Evolutionary conservation across 306 rosid genomes (phyloP), one percentile per base, ranked within the genome.

Genomic region (Malus asiatica): DNA sequence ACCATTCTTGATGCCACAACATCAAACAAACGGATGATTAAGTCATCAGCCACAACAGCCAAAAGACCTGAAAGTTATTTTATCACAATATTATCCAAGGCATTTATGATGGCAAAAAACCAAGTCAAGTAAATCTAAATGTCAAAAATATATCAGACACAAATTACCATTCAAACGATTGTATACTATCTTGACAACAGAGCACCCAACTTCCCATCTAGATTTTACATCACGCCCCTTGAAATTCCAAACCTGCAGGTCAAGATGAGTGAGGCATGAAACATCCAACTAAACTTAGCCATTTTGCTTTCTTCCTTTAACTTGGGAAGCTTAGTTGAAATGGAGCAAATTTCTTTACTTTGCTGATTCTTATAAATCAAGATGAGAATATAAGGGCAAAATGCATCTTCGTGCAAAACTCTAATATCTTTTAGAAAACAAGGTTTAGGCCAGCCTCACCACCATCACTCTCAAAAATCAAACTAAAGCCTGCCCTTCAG

Each of bases 241-340:
- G 90, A 95, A 95, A 88, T 92, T 87, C 97, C 98, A 95, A 64
- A 90, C 97, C 98, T 92, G 82, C 82, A 78, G 62, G 29, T 48
- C 32, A 66, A 42, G 77, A 79, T 23, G 69, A 5, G 78, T 45
- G 74, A 68, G 12, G 71, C 61, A 78, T 72, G 32, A 69, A 73
- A 60, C 35, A 29, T 86, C 38, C 79, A 55, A 38, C 60, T 18
- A 55, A 33, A 42, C 20, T 67, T 11, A 23, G 19, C 19, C 11
- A 44, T 32, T 23, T 13, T 29, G 5, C 18, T 70, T 16, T 9
- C 9, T 29, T 18, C 45, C 6, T 30, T 25, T 27, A 30, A 29
- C 11, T 70, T 42, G 42, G 40, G n/a, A 51, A 11, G 63, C 62
- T 9, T 69, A 69, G 55, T 46, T 46, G 70, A 62, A 11, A 13